phyloP scores from a whole-genome alignment of 441 rosid genomes.

The Mallotus repandus region DNA sequence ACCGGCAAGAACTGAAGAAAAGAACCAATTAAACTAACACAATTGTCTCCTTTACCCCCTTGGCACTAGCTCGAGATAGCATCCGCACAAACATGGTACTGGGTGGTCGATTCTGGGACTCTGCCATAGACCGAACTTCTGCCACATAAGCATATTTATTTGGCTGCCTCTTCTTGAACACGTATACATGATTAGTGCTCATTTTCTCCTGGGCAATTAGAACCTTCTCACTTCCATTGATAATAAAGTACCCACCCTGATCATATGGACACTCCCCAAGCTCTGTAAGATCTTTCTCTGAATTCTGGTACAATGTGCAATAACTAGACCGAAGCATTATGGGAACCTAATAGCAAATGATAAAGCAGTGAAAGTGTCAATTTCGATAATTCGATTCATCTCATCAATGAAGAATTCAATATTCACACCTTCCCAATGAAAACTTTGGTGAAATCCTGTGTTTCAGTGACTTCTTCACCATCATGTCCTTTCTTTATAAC shows the following conservation, averaged over 20 bases:
- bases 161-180: slow-evolving; percentile 95
- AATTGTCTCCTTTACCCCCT: slow-evolving; percentile 55
- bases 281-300: slow-evolving; percentile 98
- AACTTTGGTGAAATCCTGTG: slow-evolving; percentile 87
- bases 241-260: slow-evolving; percentile 96
- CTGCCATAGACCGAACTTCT: slow-evolving; percentile 97
- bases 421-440: slow-evolving; percentile 82
- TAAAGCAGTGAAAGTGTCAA: slow-evolving; percentile 11
- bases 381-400: slow-evolving; percentile 4
- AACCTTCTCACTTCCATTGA: slow-evolving; percentile 98
- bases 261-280: slow-evolving; percentile 98
- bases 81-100: slow-evolving; percentile 97
- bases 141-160: slow-evolving; percentile 87
- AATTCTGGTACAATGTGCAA: slow-evolving; percentile 83
- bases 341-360: slow-evolving; percentile 61
- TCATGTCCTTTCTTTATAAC: slow-evolving; percentile 93
- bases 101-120: slow-evolving; percentile 89
- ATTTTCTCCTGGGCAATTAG: slow-evolving; percentile 98
- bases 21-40: neutral
- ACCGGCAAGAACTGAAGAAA: slow-evolving; percentile 3
- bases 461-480: slow-evolving; percentile 94
- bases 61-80: slow-evolving; percentile 91
- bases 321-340: slow-evolving; percentile 96
- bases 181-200: slow-evolving; percentile 96
- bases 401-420: slow-evolving; percentile 2